Percentiles rank a stretch among this genome's conserved stretches.
phyloP scores from a whole-genome alignment of 2,329 filamentous ascomycete genomes.

The Arthrocladium fulminans region DNA sequence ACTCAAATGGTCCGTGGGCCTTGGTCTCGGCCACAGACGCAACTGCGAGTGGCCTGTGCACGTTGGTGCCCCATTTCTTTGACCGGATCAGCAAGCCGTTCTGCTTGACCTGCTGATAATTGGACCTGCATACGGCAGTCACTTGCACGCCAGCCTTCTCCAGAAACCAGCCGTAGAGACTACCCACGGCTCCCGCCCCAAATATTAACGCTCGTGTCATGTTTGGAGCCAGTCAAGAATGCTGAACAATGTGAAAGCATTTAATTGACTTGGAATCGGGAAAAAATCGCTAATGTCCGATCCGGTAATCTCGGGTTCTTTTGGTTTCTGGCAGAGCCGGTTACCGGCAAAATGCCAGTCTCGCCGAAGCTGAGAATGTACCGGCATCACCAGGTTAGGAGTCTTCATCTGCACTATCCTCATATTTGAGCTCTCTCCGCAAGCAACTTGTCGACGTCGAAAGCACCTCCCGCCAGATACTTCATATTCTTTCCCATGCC shows the following conservation, averaged over 20 bases:
- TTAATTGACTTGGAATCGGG: neutral
- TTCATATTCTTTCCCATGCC: conserved; percentile 50
- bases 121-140: conserved; percentile 26
- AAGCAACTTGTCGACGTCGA: conserved; percentile 69
- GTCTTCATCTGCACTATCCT: neutral
- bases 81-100: conserved; percentile 21
- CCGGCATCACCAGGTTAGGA: neutral
- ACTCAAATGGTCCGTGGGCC: conserved; percentile 38
- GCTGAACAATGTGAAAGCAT: neutral
- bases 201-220: conserved; percentile 16
- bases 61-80: conserved; percentile 15
- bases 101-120: conserved; percentile 22
- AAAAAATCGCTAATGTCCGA: neutral
- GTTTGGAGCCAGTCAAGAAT: neutral
- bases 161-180: conserved; percentile 23
- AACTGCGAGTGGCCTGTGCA: conserved; percentile 29
- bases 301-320: neutral
- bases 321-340: neutral
- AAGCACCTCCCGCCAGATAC: conserved; percentile 73
- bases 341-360: neutral
- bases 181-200: conserved; percentile 24
- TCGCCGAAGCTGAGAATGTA: neutral
- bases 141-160: conserved; percentile 22
- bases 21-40: conserved; percentile 33
- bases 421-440: conserved; percentile 40